Evolutionary conservation across 495 filamentous ascomycete genomes (phyloP).

Genomic region (Platismatia glauca): DNA sequence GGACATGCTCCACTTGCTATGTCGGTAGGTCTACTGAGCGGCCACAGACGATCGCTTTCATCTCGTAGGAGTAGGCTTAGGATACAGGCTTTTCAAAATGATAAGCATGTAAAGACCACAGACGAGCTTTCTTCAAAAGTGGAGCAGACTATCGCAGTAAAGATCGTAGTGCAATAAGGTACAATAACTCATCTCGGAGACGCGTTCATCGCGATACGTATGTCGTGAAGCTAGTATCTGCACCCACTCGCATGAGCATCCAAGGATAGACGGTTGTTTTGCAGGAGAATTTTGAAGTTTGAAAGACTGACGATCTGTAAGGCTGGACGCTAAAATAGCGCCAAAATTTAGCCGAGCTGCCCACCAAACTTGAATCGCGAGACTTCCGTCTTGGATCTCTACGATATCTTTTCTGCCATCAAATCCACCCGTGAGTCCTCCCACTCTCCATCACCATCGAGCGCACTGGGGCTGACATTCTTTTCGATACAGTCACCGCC

Average conservation of each 20-base stretch:
- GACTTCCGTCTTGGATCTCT: not conserved
- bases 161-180: not conserved
- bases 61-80: not conserved
- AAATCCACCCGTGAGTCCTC: slow-evolving; percentile 6
- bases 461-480: slow-evolving; percentile 23
- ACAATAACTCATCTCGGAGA: not conserved
- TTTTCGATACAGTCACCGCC: slow-evolving; percentile 26
- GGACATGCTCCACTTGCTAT: not conserved
- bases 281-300: no score
- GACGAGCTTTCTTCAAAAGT: not conserved
- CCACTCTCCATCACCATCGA: not conserved
- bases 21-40: not conserved
- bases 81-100: not conserved
- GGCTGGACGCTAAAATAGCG: slow-evolving; percentile 6
- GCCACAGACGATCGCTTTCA: not conserved
- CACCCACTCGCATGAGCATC: not conserved
- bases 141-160: not conserved
- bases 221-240: not conserved
- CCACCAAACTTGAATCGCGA: slow-evolving; percentile 1
- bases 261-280: not conserved
- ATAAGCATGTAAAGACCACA: not conserved
- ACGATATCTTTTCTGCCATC: not conserved
- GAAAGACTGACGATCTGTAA: slow-evolving; percentile 1
- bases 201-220: not conserved
- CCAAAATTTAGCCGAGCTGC: slow-evolving; percentile 13